A percentile compares a stretch with the other conserved stretches of the same genome.
Evolutionary conservation across 139 green algal genomes (phyloP).

Genomic region (Desmodesmus armatus): DNA sequence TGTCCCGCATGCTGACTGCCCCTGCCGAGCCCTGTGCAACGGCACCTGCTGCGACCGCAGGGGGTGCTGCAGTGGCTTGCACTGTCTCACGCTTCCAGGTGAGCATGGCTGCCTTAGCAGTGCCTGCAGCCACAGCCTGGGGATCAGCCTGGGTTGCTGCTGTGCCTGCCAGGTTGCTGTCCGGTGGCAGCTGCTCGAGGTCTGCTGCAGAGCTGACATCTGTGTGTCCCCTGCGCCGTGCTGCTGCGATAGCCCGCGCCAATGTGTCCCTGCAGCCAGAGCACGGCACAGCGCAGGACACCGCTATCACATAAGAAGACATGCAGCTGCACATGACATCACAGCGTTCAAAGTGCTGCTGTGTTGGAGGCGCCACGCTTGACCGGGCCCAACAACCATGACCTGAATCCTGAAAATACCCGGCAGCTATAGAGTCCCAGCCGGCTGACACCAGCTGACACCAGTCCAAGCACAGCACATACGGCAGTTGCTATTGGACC

Average conservation of each 20-base stretch:
- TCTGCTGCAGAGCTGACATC: not conserved
- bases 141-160: not conserved
- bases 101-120: not conserved
- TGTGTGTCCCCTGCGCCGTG: not conserved
- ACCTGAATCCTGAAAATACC: too few relatives aligned
- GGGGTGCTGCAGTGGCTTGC: not conserved
- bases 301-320: not conserved
- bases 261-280: not conserved
- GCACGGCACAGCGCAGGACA: too few relatives aligned
- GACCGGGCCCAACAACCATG: not conserved
- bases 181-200: constrained; percentile 29
- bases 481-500: not conserved
- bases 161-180: not conserved
- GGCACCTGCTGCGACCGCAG: not conserved
- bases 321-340: not conserved
- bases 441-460: not conserved
- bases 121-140: not conserved
- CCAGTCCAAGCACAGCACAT: not conserved
- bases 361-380: not conserved
- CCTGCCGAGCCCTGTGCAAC: not conserved
- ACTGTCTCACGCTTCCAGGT: not conserved
- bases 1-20: too few relatives aligned
- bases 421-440: too few relatives aligned
- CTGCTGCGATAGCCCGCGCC: not conserved
- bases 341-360: not conserved